Evolutionary conservation across 208 protist genomes (phyloP), one percentile per base, ranked within the genome.

Genomic region (Wallacemonas sp.): DNA sequence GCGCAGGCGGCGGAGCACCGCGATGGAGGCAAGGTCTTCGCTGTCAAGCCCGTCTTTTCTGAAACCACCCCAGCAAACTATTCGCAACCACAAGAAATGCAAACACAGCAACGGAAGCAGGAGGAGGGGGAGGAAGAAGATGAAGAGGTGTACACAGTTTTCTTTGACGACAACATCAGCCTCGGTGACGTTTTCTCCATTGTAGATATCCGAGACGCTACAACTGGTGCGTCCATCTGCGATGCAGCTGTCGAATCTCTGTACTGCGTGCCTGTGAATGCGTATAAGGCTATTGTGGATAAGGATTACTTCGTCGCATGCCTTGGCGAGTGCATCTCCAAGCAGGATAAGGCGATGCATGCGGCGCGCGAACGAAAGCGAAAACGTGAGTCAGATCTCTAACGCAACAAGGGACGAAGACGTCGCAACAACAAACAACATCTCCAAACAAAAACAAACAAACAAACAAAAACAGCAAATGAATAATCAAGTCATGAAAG

Each of bases 161-260:
- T 96, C 49, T 96, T 94, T 60, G 91, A 96, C 56, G 91, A 96
- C 65, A 96, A 96, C 63, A 95, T 96, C 54, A 84, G 79, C 62
- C 70, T 94, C 33, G 88, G 88, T 1, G 79, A 93, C n/a, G 77
- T 82, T 47, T 77, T 72, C 22, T 96, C 91, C 22, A 96, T 96
- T 61, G 88, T 96, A 1, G 91, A 96, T 59, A 12, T 96, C 2
- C 83, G 88, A 14, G 84, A 94, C 47, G 70, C 70, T 21, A 17
- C 51, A 17, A 78, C 71, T 2, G 72, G 72, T 12, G 44, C 62
- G 56, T 82, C 78, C 30, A 79, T 93, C 27, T 53, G 79, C 1
- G 85, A 77, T 60, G 66, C 34, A 1, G 61, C 41, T 11, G 44
- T 75, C 1, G 91, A 96, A 56, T 54, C 33, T n/a, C 80, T 66